Base-by-base conservation (phyloP, 208 protist genomes). In the Trypanosoma scelopori region DNA sequence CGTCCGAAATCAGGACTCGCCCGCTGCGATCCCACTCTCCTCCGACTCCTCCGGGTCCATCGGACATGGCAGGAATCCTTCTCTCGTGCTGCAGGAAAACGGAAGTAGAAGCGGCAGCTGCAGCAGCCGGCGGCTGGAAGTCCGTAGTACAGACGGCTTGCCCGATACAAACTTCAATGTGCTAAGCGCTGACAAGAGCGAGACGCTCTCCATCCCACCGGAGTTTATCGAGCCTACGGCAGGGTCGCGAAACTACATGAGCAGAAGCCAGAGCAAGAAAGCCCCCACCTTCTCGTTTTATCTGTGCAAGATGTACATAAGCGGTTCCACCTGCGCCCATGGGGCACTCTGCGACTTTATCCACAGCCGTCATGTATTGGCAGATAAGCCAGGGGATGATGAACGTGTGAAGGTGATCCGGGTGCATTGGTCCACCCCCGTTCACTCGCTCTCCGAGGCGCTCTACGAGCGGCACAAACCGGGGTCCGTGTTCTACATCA, bases 271-370 rank as follows among this genome's bases (percentile, higher is more conserved):
- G 25, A 32, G 28, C 58, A 56, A 39, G 0, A 71, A 72, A 30
- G 75, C 78, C 49, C 74, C 78, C 15, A 70, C 78, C 43, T 90
- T 86, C 51, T 75, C 74, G 15, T 87, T 87, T 47, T 87, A 78
- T 60, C 72, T 90, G 1, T 90, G 84, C 73, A 83, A 81, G 48
- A 71, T 65, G 32, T 87, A 72, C 64, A 81, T 69, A 35, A 71
- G 60, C 32, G 69, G 71, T 27, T 57, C 53, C 2, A 74, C 55
- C 55, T 90, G 84, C 58, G 49, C 74, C 20, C 80, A 87, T 68
- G 75, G 80, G 23, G 6, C 53, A 3, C 63, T 68, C 13, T 90
- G 84, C 45, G 84, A 86, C 52, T 90, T 86, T 55, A 90, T 90
- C 52, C 84, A 90, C 69, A 85, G 84, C 65, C 55, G 68, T 11